A percentile compares a stretch with the other conserved stretches of the same genome.
Evolutionary conservation across 225 moss, liverwort and hornwort genomes (phyloP).

Genomic region (Pseudoscleropodium purum): DNA sequence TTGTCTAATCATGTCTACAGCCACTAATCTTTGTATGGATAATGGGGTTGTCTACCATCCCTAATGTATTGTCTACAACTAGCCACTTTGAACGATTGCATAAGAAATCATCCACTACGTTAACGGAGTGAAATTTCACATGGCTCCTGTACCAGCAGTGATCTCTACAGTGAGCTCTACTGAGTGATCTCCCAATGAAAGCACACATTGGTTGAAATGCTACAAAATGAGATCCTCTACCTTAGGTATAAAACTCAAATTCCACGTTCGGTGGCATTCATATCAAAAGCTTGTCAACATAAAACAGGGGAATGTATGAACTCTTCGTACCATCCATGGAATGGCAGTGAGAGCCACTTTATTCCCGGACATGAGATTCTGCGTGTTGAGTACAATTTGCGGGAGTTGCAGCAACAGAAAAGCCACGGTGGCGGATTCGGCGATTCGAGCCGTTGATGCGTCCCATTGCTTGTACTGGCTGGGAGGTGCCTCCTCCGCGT

Average conservation of each 20-base stretch:
- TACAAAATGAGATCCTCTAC: neutral
- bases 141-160: neutral
- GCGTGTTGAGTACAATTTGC: constrained; percentile 65
- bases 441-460: constrained; percentile 40
- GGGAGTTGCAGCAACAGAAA: constrained; percentile 81
- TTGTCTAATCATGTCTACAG: neutral
- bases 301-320: neutral
- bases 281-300: neutral
- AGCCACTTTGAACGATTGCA: neutral
- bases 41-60: neutral
- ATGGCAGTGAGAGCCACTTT: constrained; percentile 61
- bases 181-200: neutral
- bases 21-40: neutral
- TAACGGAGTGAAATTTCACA: neutral
- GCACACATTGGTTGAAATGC: neutral
- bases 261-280: neutral
- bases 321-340: constrained; percentile 63
- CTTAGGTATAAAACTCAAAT: neutral
- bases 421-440: constrained; percentile 68
- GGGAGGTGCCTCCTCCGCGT: neutral
- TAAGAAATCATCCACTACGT: neutral
- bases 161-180: no score
- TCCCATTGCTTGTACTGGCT: constrained; percentile 48
- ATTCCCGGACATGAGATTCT: constrained; percentile 62
- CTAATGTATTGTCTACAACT: neutral